Percentiles rank a stretch among this genome's conserved stretches.
Evolutionary conservation across 306 rosid species (phyloP).

Genomic region (Quercus bicolor): DNA sequence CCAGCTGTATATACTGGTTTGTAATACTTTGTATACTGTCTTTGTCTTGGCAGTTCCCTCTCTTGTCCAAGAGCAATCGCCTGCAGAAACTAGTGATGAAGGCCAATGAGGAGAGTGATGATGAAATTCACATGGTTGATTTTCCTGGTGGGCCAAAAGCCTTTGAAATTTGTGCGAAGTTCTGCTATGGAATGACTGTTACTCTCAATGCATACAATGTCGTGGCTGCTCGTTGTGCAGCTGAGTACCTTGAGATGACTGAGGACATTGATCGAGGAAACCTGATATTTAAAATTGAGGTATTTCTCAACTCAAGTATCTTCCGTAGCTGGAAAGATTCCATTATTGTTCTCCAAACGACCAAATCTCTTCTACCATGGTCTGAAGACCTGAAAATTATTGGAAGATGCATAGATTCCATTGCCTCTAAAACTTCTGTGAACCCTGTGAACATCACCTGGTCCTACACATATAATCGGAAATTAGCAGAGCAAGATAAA

Average conservation of each 20-base stretch:
- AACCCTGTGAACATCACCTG: slow-evolving; percentile 77
- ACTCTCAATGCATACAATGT: slow-evolving; percentile 94
- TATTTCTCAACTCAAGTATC: slow-evolving; percentile 88
- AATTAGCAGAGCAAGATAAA: slow-evolving; percentile 54
- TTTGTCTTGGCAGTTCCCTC: slow-evolving; percentile 67
- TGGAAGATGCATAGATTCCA: slow-evolving; percentile 93
- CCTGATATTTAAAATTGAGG: slow-evolving; percentile 84
- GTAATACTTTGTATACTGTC: neutral
- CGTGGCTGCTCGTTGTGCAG: slow-evolving; percentile 94
- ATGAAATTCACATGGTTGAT: slow-evolving; percentile 60
- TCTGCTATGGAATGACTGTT: slow-evolving; percentile 96
- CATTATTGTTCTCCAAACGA: slow-evolving; percentile 85
- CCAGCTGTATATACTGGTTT: neutral
- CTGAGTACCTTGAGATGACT: slow-evolving; percentile 91
- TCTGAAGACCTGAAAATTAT: slow-evolving; percentile 82
- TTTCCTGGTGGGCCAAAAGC: slow-evolving; percentile 95
- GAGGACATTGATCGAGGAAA: slow-evolving; percentile 85
- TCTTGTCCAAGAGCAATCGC: slow-evolving; percentile 80
- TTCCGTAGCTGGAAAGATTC: slow-evolving; percentile 97
- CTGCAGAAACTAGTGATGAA: slow-evolving; percentile 59
- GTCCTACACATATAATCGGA: slow-evolving; percentile 89
- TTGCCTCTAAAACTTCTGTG: slow-evolving; percentile 88
- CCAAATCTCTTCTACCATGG: slow-evolving; percentile 89
- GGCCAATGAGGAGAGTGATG: slow-evolving; percentile 60
- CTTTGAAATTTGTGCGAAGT: slow-evolving; percentile 89